A percentile compares a stretch with the other conserved stretches of the same genome.
Conservation (phyloP, 176 grass and related monocot genomes). For the Musa schizocarpa region DNA sequence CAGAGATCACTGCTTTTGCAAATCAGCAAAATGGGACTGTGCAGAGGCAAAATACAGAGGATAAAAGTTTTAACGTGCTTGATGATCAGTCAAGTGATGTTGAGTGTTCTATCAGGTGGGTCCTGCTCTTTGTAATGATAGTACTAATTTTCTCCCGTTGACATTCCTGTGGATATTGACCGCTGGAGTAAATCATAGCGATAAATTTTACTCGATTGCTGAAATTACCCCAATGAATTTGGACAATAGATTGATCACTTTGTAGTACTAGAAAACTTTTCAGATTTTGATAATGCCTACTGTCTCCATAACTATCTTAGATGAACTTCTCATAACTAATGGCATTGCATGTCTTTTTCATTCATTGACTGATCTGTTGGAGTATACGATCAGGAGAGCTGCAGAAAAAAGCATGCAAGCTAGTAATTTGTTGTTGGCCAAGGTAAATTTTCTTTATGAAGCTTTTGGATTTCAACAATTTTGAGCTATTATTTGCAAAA, state of each 20-base stretch:
- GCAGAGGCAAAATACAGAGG: slow-evolving; percentile 26
- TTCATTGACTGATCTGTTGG: slow-evolving; percentile 18
- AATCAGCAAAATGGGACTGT: slow-evolving; percentile 42
- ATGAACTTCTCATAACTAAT: neutral
- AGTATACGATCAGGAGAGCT: slow-evolving; percentile 38
- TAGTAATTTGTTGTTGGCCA: slow-evolving; percentile 50
- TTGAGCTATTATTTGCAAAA: neutral
- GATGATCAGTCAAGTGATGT: slow-evolving; percentile 30
- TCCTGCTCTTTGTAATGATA: neutral
- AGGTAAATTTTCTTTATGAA: slow-evolving; percentile 29
- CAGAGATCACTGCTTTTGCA: slow-evolving; percentile 33
- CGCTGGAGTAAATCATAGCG: neutral
- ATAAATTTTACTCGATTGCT: neutral
- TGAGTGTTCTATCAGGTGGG: slow-evolving; percentile 43
- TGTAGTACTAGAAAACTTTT: too few species aligned
- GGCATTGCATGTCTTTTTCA: slow-evolving; percentile 4
- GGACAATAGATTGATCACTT: neutral
- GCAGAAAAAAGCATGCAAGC: slow-evolving; percentile 60
- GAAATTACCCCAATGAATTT: neutral
- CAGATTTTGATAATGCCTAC: too few species aligned
- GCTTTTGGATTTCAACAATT: neutral
- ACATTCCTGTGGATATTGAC: neutral
- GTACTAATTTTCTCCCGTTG: neutral
- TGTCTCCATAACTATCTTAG: too few species aligned
- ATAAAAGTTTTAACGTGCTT: slow-evolving; percentile 26